Evolutionary conservation across 495 filamentous ascomycete genomes (phyloP).

Genomic region (Trichocladium antarcticum): DNA sequence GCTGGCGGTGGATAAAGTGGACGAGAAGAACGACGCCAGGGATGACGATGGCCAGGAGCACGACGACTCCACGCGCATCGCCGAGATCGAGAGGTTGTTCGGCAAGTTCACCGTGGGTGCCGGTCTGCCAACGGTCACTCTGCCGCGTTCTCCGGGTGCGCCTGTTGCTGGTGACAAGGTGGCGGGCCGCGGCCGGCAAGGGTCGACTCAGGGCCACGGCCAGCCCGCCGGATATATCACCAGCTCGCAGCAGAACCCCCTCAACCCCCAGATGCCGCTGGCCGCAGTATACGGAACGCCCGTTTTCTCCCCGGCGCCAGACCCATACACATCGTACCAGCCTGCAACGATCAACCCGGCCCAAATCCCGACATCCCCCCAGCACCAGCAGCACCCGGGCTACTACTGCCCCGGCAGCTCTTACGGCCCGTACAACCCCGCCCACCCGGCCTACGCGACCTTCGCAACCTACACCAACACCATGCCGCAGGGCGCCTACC

Average conservation of each 20-base stretch:
- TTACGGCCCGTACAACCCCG: not conserved
- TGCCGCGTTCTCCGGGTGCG: not conserved
- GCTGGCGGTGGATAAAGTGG: not conserved
- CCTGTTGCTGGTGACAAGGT: not conserved
- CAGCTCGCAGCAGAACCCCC: not conserved
- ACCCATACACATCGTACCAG: too few relatives aligned
- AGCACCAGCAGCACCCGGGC: not conserved
- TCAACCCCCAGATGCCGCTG: not conserved
- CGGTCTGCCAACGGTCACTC: not conserved
- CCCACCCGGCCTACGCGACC: slow-evolving; percentile 3
- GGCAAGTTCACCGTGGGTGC: slow-evolving; percentile 2
- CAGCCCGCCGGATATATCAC: not conserved
- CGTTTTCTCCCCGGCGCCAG: not conserved
- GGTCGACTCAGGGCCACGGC: not conserved
- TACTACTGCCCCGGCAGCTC: not conserved
- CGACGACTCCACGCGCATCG: slow-evolving; percentile 5
- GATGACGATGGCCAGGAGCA: not conserved
- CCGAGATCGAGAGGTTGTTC: slow-evolving; percentile 11
- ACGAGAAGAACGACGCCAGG: not conserved
- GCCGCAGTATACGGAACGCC: not conserved
- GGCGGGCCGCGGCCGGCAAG: not conserved
- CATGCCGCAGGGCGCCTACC: slow-evolving; percentile 3
- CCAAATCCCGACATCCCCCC: not conserved
- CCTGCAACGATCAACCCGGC: slow-evolving; percentile 1
- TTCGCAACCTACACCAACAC: slow-evolving; percentile 6